Evolutionary conservation across 2,329 filamentous ascomycete genomes (phyloP).

Genomic region (Simplicillium sp.): DNA sequence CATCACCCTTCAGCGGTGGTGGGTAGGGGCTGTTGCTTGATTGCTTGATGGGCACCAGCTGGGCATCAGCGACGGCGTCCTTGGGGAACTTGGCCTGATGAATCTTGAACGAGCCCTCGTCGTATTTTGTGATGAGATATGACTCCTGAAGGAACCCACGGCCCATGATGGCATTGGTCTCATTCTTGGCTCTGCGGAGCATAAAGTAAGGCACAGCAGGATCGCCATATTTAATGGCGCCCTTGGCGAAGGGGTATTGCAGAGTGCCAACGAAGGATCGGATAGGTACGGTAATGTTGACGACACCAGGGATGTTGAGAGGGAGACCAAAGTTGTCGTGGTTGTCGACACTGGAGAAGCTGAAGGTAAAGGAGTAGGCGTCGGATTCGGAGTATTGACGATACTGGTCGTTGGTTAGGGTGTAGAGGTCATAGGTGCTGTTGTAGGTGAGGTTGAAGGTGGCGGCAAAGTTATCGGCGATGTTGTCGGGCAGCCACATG

Average conservation of each 20-base stretch:
- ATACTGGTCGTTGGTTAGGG: slow-evolving; percentile 49
- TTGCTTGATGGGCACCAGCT: slow-evolving; percentile 30
- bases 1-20: slow-evolving; percentile 15
- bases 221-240: slow-evolving; percentile 31
- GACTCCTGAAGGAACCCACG: slow-evolving; percentile 63
- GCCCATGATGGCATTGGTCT: slow-evolving; percentile 51
- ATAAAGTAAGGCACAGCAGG: slow-evolving; percentile 54
- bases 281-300: slow-evolving; percentile 46
- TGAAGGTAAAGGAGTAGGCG: slow-evolving; percentile 46
- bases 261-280: slow-evolving; percentile 39
- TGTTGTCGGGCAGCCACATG: slow-evolving; percentile 48
- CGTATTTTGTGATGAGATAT: slow-evolving; percentile 48
- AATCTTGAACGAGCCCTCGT: slow-evolving; percentile 41
- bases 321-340: slow-evolving; percentile 41
- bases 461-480: slow-evolving; percentile 56
- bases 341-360: slow-evolving; percentile 45
- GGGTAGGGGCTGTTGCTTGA: slow-evolving; percentile 38
- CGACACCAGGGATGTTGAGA: slow-evolving; percentile 36
- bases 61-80: slow-evolving; percentile 26
- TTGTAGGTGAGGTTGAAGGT: slow-evolving; percentile 59
- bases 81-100: slow-evolving; percentile 46
- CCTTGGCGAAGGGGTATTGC: slow-evolving; percentile 37
- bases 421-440: slow-evolving; percentile 52
- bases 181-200: slow-evolving; percentile 44
- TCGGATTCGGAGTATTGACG: slow-evolving; percentile 31